phyloP scores from a whole-genome alignment of 192 early-diverging fungal genomes.

The Jimgerdemannia lactiflua region DNA sequence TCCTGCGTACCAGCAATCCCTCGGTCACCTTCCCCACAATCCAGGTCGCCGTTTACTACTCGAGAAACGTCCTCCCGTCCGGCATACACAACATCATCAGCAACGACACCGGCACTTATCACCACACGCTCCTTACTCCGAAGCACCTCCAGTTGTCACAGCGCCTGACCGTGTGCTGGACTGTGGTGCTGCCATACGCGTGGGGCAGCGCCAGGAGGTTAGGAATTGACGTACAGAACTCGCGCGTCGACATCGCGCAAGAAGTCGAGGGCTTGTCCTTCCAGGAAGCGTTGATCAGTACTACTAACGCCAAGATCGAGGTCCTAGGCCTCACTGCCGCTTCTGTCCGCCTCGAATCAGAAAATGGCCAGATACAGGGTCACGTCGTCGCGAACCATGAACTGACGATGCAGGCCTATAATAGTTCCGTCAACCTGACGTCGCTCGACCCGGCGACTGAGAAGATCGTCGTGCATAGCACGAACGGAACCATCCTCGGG shows the following conservation, averaged over 20 bases:
- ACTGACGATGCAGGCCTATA: neutral
- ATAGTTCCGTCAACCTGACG: neutral
- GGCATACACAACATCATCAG: neutral
- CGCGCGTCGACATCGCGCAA: neutral
- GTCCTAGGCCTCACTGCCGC: neutral
- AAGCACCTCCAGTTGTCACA: neutral
- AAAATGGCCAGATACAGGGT: neutral
- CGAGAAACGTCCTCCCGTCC: neutral
- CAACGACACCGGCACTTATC: neutral
- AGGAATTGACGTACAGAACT: neutral
- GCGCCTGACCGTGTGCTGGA: neutral
- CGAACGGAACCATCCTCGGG: neutral
- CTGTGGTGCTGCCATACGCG: neutral
- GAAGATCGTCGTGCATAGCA: neutral
- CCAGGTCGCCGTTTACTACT: neutral
- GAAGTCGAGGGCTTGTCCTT: neutral
- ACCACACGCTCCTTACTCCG: neutral
- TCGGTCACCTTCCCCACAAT: neutral
- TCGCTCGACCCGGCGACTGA: neutral
- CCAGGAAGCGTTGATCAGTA: neutral
- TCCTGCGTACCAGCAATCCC: neutral
- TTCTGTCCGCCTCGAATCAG: neutral
- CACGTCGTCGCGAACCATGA: neutral
- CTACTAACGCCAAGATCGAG: neutral
- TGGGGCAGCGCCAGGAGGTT: neutral